These are phyloP conservation scores for Aquilaria malaccensis DNA, from an alignment of 345 rosid species.

Conservation along the genomic window DNA sequence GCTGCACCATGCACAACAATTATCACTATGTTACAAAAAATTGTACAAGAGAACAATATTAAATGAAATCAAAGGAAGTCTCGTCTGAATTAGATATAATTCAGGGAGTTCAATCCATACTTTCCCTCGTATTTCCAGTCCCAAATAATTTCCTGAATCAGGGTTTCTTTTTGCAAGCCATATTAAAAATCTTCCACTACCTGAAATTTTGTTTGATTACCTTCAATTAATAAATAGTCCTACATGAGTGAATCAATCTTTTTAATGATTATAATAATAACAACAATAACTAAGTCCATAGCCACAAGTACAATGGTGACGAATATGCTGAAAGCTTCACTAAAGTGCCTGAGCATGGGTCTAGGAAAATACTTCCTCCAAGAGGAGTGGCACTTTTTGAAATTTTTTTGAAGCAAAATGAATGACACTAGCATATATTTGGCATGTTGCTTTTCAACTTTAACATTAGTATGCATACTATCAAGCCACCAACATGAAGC, in stretches of 20 bases:
- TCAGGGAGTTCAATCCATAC: constrained; percentile 42
- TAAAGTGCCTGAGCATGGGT: too few relatives aligned
- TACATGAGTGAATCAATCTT: neutral
- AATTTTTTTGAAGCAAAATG: too few relatives aligned
- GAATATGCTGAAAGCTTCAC: too few relatives aligned
- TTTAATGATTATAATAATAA: too few relatives aligned
- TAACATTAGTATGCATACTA: too few relatives aligned
- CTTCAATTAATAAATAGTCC: constrained; percentile 11
- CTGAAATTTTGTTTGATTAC: constrained; percentile 26
- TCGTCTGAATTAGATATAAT: constrained; percentile 21
- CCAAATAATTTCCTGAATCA: constrained; percentile 63
- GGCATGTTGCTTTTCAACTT: too few relatives aligned
- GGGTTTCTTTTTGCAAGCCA: constrained; percentile 73
- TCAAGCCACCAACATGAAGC: too few relatives aligned
- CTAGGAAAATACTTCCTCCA: too few relatives aligned
- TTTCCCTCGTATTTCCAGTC: constrained; percentile 77
- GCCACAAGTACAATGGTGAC: too few relatives aligned
- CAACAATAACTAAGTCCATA: too few relatives aligned
- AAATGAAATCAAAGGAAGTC: constrained; percentile 22
- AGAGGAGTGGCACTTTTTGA: too few relatives aligned
- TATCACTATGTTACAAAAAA: neutral
- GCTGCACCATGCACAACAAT: constrained; percentile 37
- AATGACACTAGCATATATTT: too few relatives aligned
- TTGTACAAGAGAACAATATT: constrained; percentile 4
- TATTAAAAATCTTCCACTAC: constrained; percentile 90